A percentile compares a stretch with the other conserved stretches of the same genome.
These are phyloP conservation scores for Trifolium subterraneum DNA, from an alignment of 306 rosid species.

Conservation along the genomic window DNA sequence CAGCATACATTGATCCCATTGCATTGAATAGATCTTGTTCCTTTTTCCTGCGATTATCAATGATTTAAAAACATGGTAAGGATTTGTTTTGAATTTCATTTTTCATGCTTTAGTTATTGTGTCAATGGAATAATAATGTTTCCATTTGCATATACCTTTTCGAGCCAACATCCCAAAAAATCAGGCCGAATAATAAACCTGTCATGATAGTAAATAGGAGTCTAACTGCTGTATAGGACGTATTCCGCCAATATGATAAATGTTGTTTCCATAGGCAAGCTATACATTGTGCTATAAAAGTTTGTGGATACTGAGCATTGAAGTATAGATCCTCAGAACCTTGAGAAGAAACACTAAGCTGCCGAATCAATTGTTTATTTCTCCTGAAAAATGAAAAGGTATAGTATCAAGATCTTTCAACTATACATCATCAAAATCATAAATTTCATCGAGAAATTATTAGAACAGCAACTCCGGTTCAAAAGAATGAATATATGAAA, in stretches of 20 bases:
- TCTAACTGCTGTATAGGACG: slow-evolving; percentile 49
- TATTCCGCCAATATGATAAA: slow-evolving; percentile 55
- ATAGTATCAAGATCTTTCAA: slow-evolving; percentile 13
- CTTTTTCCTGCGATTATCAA: slow-evolving; percentile 40
- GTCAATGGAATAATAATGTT: neutral
- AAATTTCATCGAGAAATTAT: neutral
- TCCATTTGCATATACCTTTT: slow-evolving; percentile 39
- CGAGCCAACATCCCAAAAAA: slow-evolving; percentile 46
- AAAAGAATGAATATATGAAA: neutral
- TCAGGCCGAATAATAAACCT: slow-evolving; percentile 42
- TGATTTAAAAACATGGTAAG: neutral
- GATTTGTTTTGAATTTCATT: neutral
- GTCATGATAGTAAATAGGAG: slow-evolving; percentile 46
- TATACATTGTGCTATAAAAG: slow-evolving; percentile 35
- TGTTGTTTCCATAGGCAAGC: slow-evolving; percentile 55
- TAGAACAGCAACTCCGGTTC: neutral
- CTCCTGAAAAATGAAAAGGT: slow-evolving; percentile 36
- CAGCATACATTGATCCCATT: slow-evolving; percentile 76
- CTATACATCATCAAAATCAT: neutral
- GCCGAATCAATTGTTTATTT: slow-evolving; percentile 34
- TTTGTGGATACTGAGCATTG: slow-evolving; percentile 36
- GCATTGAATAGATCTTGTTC: slow-evolving; percentile 72
- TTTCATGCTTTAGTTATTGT: neutral
- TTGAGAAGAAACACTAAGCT: slow-evolving; percentile 30
- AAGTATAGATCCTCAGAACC: slow-evolving; percentile 34